Evolutionary conservation across 139 green algal species (phyloP), one percentile per base, ranked within the genome.

Genomic region (Spirogloea muscicola): DNA sequence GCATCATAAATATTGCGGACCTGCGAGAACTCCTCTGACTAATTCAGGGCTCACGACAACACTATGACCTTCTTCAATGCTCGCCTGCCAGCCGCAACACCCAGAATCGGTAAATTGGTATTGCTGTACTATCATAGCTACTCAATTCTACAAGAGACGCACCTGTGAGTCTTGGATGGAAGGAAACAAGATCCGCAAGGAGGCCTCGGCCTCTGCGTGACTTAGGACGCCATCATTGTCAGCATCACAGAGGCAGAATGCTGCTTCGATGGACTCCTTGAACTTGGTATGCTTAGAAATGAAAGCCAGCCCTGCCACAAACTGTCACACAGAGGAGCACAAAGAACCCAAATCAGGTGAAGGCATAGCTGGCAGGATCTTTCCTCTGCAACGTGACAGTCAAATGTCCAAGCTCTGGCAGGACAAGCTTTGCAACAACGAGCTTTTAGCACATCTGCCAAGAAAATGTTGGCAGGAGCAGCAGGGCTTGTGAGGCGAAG

Each of bases 271-370:
- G 48, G 59, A 3, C 5, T 34, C 59, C 18, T 34, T 34, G 25
- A 68, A 37, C 25, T 7, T 29, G 33, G 41, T 34, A 43, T 68
- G 59, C 27, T 68, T 34, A 36, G n/a, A 31, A 21, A 68, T 7
- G 27, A 68, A 68, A 10, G 59, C 59, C 18, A 58, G 33, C 3
- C 59, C 59, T 4, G 59, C 59, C 9, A 68, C 25, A 68, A 40
- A 68, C 59, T 68, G 59, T n/a, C 10, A 68, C 27, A 9, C 27
- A 13, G 10, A 9, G 13, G 9, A 64, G 55, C 29, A 64, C 21
- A 55, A 21, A 55, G 46, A 55, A 21, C 21, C 21, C 21, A 21
- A 55, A 21, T 55, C 21, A 21, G 46, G 46, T 31, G 46, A 55
- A 21, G 46, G 46, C 21, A 21, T 31, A 21, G 46, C 21, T 31